phyloP scores from a whole-genome alignment of 768 basidiomycete species.

The Boletellus ananiceps region DNA sequence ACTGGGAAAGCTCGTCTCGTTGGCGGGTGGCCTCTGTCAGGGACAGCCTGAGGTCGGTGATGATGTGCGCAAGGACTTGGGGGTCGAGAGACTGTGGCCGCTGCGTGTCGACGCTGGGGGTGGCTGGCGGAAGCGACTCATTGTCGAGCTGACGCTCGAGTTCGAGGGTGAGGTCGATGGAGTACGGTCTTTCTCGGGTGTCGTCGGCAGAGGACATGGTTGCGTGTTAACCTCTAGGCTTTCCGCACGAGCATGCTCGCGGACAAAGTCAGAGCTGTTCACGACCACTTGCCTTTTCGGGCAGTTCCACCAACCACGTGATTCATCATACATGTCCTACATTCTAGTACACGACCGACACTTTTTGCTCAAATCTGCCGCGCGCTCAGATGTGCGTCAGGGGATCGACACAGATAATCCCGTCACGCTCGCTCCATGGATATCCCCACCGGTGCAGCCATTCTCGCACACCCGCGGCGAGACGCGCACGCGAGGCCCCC shows the following conservation, averaged over 20 bases:
- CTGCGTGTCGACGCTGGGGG: slow-evolving; percentile 28
- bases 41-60: slow-evolving; percentile 66
- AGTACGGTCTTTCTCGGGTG: slow-evolving; percentile 33
- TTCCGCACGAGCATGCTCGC: neutral
- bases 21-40: slow-evolving; percentile 63
- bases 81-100: slow-evolving; percentile 61
- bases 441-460: slow-evolving; percentile 95
- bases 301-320: slow-evolving; percentile 10
- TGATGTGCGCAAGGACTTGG: slow-evolving; percentile 68
- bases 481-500: slow-evolving; percentile 76
- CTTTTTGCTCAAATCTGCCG: slow-evolving; percentile 7
- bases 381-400: slow-evolving; percentile 57
- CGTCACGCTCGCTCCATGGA: slow-evolving; percentile 91
- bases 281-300: slow-evolving; percentile 1
- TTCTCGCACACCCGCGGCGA: slow-evolving; percentile 83
- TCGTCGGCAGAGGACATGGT: slow-evolving; percentile 32
- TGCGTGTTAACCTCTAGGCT: neutral
- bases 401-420: slow-evolving; percentile 84
- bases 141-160: slow-evolving; percentile 71
- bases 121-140: slow-evolving; percentile 53
- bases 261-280: neutral
- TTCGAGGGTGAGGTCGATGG: slow-evolving; percentile 76
- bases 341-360: neutral
- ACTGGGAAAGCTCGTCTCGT: slow-evolving; percentile 58
- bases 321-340: slow-evolving; percentile 11